A percentile compares a stretch with the other conserved stretches of the same genome.
These are phyloP conservation scores for Psidium guajava DNA, from an alignment of 345 rosid genomes.

Conservation along the genomic window DNA sequence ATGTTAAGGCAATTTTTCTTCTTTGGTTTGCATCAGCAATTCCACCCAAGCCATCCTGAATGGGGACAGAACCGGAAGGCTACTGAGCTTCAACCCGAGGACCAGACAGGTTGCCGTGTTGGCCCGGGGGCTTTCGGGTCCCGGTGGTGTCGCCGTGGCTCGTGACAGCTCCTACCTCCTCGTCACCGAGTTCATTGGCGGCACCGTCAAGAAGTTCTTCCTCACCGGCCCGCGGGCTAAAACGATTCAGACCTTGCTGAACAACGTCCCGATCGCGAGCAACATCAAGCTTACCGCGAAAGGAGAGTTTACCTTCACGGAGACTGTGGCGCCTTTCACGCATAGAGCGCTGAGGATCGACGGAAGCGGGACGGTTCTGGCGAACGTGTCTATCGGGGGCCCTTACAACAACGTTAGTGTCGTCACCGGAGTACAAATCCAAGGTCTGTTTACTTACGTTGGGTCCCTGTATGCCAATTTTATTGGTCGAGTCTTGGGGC, in stretches of 20 bases:
- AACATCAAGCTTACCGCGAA: not conserved
- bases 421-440: not conserved
- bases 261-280: not conserved
- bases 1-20: not conserved
- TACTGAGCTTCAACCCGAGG: not conserved
- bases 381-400: not conserved
- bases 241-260: not conserved
- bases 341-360: not conserved
- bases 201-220: not conserved
- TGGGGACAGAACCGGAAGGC: not conserved
- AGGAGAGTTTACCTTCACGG: not conserved
- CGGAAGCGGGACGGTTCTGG: not conserved
- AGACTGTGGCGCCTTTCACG: not conserved
- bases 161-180: not conserved
- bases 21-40: not conserved
- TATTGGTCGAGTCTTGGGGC: not conserved
- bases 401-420: not conserved
- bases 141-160: not conserved
- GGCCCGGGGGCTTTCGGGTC: not conserved
- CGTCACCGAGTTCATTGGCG: not conserved
- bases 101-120: not conserved
- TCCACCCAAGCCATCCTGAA: not conserved
- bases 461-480: not conserved
- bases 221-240: not conserved
- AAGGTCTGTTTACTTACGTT: not conserved